A percentile compares a stretch with the other conserved stretches of the same genome.
Conservation (phyloP, 106 monocot species). For the Posidonia australis region DNA sequence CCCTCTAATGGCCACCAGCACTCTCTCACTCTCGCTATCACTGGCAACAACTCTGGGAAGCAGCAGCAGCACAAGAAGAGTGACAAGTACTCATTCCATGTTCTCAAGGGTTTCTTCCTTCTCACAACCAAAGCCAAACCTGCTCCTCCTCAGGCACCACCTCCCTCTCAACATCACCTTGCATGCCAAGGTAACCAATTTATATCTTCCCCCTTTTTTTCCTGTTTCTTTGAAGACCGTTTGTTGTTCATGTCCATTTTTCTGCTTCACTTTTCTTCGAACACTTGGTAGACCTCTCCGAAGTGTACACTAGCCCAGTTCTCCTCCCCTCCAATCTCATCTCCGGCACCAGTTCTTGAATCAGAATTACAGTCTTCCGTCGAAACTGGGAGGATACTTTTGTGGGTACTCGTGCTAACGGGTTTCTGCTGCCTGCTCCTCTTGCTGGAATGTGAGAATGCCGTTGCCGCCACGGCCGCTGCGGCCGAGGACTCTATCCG, state of each 20-base stretch:
- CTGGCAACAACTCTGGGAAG: background rate
- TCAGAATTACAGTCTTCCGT: background rate
- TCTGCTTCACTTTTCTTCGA: background rate
- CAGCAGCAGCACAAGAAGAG: background rate
- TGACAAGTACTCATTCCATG: background rate
- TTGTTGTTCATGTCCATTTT: background rate
- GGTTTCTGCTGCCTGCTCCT: slow-evolving; percentile 1
- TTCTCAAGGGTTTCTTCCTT: background rate
- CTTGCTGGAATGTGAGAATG: slow-evolving; percentile 24
- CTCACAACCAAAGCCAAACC: background rate
- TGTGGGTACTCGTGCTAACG: background rate
- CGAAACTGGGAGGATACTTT: background rate
- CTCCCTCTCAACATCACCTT: background rate
- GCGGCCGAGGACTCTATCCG: slow-evolving; percentile 44
- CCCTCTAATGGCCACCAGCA: background rate
- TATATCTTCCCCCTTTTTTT: background rate
- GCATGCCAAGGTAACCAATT: slow-evolving; percentile 2
- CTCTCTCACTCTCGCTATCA: background rate
- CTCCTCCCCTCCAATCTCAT: background rate
- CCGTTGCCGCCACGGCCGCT: slow-evolving; percentile 8
- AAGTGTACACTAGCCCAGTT: background rate
- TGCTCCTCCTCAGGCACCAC: background rate
- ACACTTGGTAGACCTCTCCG: background rate
- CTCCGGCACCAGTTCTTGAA: background rate
- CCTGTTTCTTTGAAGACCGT: background rate